These are phyloP conservation scores for Astragalus glycyphyllos DNA, from an alignment of 306 rosid species.

Conservation along the genomic window DNA sequence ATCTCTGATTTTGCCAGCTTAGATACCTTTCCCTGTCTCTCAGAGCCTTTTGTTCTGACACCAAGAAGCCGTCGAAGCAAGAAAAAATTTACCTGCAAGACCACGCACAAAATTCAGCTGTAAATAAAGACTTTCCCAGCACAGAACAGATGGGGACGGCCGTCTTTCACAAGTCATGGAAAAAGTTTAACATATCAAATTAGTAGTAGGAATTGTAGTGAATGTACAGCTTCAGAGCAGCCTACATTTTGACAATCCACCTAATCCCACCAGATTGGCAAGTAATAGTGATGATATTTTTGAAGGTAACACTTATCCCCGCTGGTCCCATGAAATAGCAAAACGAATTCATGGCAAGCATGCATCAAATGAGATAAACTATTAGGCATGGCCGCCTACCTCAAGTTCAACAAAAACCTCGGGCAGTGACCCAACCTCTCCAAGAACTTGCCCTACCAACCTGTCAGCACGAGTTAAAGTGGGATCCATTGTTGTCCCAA, in stretches of 20 bases:
- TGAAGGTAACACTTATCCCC: neutral
- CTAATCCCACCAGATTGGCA: neutral
- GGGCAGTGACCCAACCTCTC: conserved; percentile 96
- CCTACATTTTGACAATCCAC: neutral
- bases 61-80: conserved; percentile 90
- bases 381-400: conserved; percentile 53
- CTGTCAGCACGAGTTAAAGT: conserved; percentile 97
- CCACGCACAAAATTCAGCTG: conserved; percentile 29
- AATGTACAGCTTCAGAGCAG: neutral
- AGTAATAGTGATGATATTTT: neutral
- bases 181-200: neutral
- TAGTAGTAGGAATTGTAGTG: neutral
- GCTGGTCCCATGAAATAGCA: neutral
- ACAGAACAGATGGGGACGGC: neutral
- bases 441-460: conserved; percentile 96
- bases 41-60: conserved; percentile 87
- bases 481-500: conserved; percentile 98
- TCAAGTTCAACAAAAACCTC: conserved; percentile 92
- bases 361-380: conserved; percentile 13
- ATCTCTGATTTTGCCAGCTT: conserved; percentile 86
- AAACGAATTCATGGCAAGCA: neutral
- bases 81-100: conserved; percentile 90
- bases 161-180: conserved; percentile 1
- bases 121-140: neutral
- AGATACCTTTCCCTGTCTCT: conserved; percentile 92